phyloP scores from a whole-genome alignment of 2,329 filamentous ascomycete genomes.

The Seiridium unicorne region DNA sequence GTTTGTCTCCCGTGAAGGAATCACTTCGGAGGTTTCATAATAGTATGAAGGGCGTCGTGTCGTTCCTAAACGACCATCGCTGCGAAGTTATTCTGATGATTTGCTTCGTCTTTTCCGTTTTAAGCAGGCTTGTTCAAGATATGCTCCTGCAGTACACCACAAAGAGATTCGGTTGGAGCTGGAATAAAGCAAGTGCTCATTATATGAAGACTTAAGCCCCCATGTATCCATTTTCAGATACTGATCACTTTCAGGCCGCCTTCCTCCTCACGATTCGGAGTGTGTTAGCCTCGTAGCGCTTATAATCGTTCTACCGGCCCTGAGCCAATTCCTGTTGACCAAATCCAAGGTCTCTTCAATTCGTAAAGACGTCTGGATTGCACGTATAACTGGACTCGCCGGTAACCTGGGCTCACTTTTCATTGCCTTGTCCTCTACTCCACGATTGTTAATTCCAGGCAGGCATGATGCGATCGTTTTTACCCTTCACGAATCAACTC shows the following conservation, averaged over 20 bases:
- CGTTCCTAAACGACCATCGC: slow-evolving; percentile 38
- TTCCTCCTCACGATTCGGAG: slow-evolving; percentile 38
- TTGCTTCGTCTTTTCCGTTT: slow-evolving; percentile 30
- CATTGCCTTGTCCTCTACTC: slow-evolving; percentile 33
- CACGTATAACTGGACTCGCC: slow-evolving; percentile 30
- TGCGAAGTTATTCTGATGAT: slow-evolving; percentile 36
- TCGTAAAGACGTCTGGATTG: slow-evolving; percentile 38
- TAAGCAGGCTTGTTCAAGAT: slow-evolving; percentile 31
- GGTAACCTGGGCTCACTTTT: slow-evolving; percentile 33
- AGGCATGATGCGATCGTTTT: neutral
- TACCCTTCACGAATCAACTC: neutral
- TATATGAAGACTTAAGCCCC: slow-evolving; percentile 16
- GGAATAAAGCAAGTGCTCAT: slow-evolving; percentile 35
- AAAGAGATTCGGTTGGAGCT: slow-evolving; percentile 47
- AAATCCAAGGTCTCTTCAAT: slow-evolving; percentile 28
- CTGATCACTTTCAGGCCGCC: slow-evolving; percentile 33
- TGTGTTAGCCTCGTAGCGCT: slow-evolving; percentile 35
- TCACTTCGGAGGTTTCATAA: neutral
- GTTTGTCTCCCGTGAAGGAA: neutral
- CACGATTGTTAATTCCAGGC: slow-evolving; percentile 28
- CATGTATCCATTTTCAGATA: slow-evolving; percentile 19
- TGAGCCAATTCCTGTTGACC: slow-evolving; percentile 30
- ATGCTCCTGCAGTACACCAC: slow-evolving; percentile 52
- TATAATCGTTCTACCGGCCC: slow-evolving; percentile 34
- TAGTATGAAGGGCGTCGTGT: slow-evolving; percentile 33